Percentiles rank a stretch among this genome's conserved stretches.
Evolutionary conservation across 192 early-diverging fungal species (phyloP).

Genomic region (Coemansia sp.): DNA sequence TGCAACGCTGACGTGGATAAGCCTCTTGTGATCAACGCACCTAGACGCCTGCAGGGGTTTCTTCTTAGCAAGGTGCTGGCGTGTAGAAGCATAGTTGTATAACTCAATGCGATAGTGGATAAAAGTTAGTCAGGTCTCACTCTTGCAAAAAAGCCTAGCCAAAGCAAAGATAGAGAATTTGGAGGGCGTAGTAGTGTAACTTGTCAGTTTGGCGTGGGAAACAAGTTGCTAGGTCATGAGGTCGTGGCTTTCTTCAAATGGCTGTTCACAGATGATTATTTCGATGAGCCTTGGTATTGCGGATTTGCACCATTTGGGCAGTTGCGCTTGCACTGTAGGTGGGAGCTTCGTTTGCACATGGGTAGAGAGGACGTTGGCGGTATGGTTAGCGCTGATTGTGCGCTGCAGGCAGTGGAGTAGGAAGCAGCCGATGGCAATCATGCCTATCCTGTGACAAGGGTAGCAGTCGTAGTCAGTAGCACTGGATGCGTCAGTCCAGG

Average conservation of each 20-base stretch:
- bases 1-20: constrained; percentile 3
- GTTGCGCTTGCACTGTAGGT: no score
- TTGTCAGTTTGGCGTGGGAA: constrained; percentile 1
- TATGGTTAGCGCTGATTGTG: no score
- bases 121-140: not conserved
- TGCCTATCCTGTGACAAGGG: no score
- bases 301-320: no score
- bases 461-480: no score
- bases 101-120: not conserved
- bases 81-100: not conserved
- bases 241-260: constrained; percentile 5
- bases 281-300: no score
- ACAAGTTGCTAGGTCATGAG: not conserved
- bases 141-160: not conserved
- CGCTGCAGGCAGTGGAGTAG: no score
- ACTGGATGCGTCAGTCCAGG: no score
- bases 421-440: no score
- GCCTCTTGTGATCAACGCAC: not conserved
- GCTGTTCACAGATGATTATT: constrained; percentile 7
- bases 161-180: not conserved
- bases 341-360: no score
- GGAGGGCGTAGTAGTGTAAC: not conserved
- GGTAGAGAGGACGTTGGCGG: no score
- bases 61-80: not conserved
- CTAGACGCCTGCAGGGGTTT: not conserved